Evolutionary conservation across 495 filamentous ascomycete genomes (phyloP).

Genomic region (Penicillium bovifimosum): DNA sequence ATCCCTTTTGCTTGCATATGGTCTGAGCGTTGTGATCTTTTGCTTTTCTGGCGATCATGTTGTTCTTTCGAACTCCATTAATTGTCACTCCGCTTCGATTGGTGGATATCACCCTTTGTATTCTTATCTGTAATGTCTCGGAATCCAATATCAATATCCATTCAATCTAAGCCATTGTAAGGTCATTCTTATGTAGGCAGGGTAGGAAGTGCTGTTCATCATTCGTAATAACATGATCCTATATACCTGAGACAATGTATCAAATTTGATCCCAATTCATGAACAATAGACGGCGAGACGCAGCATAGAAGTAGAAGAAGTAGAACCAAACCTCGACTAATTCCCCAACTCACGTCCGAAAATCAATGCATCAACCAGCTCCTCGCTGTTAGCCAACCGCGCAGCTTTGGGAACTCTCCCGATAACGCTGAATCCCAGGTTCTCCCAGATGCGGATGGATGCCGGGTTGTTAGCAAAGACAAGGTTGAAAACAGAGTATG

Average conservation of each 20-base stretch:
- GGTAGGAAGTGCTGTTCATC: too few species aligned
- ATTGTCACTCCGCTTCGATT: slow-evolving; percentile 10
- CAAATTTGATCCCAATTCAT: background rate
- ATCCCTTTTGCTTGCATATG: slow-evolving; percentile 30
- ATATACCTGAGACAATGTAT: background rate
- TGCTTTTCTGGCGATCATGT: slow-evolving; percentile 5
- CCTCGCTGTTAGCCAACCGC: slow-evolving; percentile 37
- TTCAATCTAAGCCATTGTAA: too few species aligned
- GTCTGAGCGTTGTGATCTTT: slow-evolving; percentile 23
- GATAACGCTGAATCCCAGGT: slow-evolving; percentile 88
- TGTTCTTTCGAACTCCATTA: slow-evolving; percentile 1
- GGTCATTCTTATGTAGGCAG: too few species aligned
- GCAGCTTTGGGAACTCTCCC: slow-evolving; percentile 61
- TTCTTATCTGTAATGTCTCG: slow-evolving; percentile 8
- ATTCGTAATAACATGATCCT: slow-evolving; percentile 4
- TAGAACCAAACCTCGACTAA: background rate
- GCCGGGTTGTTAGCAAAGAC: slow-evolving; percentile 97
- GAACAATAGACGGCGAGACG: background rate
- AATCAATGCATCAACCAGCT: slow-evolving; percentile 45
- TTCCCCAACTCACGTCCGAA: slow-evolving; percentile 36
- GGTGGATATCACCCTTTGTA: slow-evolving; percentile 23
- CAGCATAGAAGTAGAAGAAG: background rate
- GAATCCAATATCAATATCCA: too few species aligned
- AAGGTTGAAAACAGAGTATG: slow-evolving; percentile 96
- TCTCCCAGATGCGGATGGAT: slow-evolving; percentile 93